Base-by-base conservation (phyloP, 2,329 filamentous ascomycete genomes). In the Hymenoscyphus scutula region DNA sequence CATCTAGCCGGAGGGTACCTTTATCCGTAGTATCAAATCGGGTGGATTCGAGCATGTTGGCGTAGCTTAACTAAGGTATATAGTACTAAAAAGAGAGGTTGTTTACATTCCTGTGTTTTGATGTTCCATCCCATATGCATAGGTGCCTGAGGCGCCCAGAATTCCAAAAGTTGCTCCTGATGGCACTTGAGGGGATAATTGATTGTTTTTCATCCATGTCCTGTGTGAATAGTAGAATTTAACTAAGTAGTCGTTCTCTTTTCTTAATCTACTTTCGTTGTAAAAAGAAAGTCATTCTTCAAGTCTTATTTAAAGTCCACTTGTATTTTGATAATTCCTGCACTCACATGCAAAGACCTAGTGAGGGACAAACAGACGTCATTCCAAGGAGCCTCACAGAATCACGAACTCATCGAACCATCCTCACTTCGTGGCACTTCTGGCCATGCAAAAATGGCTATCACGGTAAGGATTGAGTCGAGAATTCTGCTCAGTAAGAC, bases 401-500 rank as follows among this genome's bases (percentile, higher is more conserved):
- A 11, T 25, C 45, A 51, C 45, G n/a, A 48, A 48, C n/a, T 48
- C 45, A 23, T 51, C 23, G 19, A 51, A 25, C 45, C 8, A 25
- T 19, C 11, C 6, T 25, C 45, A 51, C 13, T 48, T 51, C 13
- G 45, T 51, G 45, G 25, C 19, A 2, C 19, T 19, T 27, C 45
- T 51, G 3, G 19, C 45, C 8, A 23, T 51, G 45, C 23, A 51
- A 23, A 25, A 25, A 57, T 57, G 55, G 55, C 55, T 38, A 17
- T 57, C 25, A 45, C 32, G 25, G 55, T 57, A 57, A 57, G 55
- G 11, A n/a, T n/a, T n/a, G n/a, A n/a, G n/a, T n/a, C n/a, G n/a
- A n/a, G n/a, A n/a, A n/a, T 15, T 48, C n/a, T 34, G 19, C n/a
- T 1, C n/a, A 7, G 5, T 25, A 30, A 53, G 15, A 6, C 11